Evolutionary conservation across 768 basidiomycete genomes (phyloP).

Genomic region (Auricularia sp.): DNA sequence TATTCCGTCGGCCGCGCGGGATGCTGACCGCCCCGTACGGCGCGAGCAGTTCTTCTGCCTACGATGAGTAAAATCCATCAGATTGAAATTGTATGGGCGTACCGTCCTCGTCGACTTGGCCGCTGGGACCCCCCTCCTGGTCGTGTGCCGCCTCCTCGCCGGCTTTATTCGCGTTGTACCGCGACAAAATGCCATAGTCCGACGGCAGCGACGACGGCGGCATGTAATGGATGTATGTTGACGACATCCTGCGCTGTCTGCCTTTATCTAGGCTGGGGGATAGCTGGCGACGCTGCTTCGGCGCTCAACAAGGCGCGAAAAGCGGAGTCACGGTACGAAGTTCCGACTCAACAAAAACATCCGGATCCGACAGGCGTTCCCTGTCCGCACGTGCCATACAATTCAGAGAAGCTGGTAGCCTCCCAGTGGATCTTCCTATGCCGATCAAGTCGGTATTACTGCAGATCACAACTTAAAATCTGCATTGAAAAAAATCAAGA

Average conservation of each 20-base stretch:
- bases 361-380: no score
- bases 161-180: slow-evolving; percentile 25
- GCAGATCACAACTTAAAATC: no score
- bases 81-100: background rate
- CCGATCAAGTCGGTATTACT: no score
- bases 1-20: background rate
- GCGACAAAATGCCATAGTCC: slow-evolving; percentile 54
- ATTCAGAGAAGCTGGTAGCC: no score
- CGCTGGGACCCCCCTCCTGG: background rate
- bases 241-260: slow-evolving; percentile 17
- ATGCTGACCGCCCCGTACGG: background rate
- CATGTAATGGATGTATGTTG: slow-evolving; percentile 37
- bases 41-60: background rate
- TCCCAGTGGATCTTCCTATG: no score
- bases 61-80: background rate
- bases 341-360: no score
- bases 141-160: slow-evolving; percentile 9
- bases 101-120: background rate
- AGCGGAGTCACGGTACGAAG: no score
- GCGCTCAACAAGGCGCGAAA: no score
- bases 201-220: slow-evolving; percentile 51
- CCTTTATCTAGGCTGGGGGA: no score
- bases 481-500: no score
- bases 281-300: no score
- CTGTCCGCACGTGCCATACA: no score